Base-by-base conservation (phyloP, 2,329 filamentous ascomycete genomes). In the Pseudogymnoascus sp. region DNA sequence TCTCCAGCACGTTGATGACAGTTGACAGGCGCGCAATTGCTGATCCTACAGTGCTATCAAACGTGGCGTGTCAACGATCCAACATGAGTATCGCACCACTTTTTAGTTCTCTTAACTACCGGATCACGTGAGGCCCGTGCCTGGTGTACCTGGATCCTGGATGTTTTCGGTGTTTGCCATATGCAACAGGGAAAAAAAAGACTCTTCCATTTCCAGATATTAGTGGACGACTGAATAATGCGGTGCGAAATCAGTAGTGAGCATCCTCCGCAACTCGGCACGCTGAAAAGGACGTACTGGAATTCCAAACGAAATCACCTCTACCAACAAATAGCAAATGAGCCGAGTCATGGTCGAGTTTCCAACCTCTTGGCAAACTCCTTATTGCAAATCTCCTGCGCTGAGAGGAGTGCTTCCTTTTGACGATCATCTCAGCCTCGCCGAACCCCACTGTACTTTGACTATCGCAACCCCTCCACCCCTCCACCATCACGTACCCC, bases 281-380 rank as follows among this genome's bases (percentile, higher is more conserved):
- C 43, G 43, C 11, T 43, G 39, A 25, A 25, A 43, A 50, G 22
- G n/a, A 30, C 16, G 43, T 50, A 50, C 43, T 16, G 22, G 16
- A 50, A 16, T 8, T 9, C 14, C 11, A 28, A 50, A 50, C 43
- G 43, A 30, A 50, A 50, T 50, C 43, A 30, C 43, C 43, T 6
- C 14, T 50, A n/a, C 41, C 43, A 30, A 6, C 43, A 50, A 50
- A 50, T 25, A 50, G 43, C 22, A 50, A 30, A 50, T 50, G 43
- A 50, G 43, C 43, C 25, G 43, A 50, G 43, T 50, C 43, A 50
- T 50, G 43, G 43, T 50, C 43, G 43, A 50, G 43, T 50, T 50
- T 50, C 43, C 43, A 50, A 50, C 43, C 3, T 50, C 43, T 50
- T 50, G 43, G 43, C 43, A 16, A 16, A 16, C 22, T 50, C 43